Base-by-base conservation (phyloP, 257 asterid species). In the Solanum arcanum region DNA sequence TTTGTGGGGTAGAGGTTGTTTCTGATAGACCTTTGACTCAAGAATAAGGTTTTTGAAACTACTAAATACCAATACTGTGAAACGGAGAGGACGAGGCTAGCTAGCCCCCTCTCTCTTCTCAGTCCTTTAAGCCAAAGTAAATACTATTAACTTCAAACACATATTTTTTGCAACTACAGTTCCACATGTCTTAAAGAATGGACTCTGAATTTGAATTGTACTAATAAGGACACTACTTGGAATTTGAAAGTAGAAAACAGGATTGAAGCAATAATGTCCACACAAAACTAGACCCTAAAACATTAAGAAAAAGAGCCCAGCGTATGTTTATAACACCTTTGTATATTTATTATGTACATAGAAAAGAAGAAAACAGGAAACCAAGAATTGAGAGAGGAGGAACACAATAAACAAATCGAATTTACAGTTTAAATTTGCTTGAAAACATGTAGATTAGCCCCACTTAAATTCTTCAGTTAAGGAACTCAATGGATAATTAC, bases 381-480 rank as follows among this genome's bases (percentile, higher is more conserved):
- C 35, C 42, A 80, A 27, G 42, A 29, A 47, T 74, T 1, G 12
- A 3, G 0, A 49, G 64, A 20, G 11, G 11, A 56, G 21, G 12
- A 56, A 56, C 64, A 47, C 64, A 46, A 15, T 42, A 39, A 78
- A 47, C 64, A 80, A 80, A 80, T 80, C 68, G 18, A 80, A 11
- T 80, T 46, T 80, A 29, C 69, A 49, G 35, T 72, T 86, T 42
- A 86, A 33, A 86, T 72, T 5, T 86, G 87, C 49, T 72, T 59
- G 90, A 90, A 89, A 78, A 87, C 90, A 90, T 90, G 42, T 4
- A 86, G 56, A 73, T 52, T 86, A 9, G 83, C 39, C 87, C 59
- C 87, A 73, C 64, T 81, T 60, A 92, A 59, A 56, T 86, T 92
- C 93, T 88, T 90, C 92, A 78, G 93, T 87, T 25, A 93, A 86